These are phyloP conservation scores for Draba incana DNA, from an alignment of 345 rosid genomes.

Conservation along the genomic window DNA sequence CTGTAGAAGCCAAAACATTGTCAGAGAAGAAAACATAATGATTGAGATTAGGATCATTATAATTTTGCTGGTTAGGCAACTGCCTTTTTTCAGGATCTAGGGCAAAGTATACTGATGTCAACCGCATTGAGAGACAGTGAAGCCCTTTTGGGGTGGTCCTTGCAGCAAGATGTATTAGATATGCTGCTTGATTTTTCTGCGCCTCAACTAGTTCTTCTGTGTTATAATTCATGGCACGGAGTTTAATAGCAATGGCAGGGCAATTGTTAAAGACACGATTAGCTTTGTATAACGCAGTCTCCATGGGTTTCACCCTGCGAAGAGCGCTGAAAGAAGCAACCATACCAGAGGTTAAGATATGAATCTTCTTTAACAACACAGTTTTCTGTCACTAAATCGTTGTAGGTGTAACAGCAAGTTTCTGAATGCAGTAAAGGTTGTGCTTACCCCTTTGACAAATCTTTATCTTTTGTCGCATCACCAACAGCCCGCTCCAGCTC, in stretches of 20 bases:
- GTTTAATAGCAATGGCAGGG: conserved; percentile 64
- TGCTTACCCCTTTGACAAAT: conserved; percentile 74
- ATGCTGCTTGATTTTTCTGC: conserved; percentile 66
- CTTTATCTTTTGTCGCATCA: conserved; percentile 66
- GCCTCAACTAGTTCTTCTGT: conserved; percentile 74
- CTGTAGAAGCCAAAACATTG: conserved; percentile 84
- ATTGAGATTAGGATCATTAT: conserved; percentile 56
- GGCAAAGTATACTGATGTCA: conserved; percentile 77
- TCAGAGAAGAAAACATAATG: conserved; percentile 89
- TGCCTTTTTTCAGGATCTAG: conserved; percentile 67
- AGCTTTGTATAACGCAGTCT: conserved; percentile 59
- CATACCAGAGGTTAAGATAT: conserved; percentile 23
- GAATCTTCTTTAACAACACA: conserved; percentile 19
- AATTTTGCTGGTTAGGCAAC: conserved; percentile 62
- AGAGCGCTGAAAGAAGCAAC: conserved; percentile 58
- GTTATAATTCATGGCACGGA: conserved; percentile 72
- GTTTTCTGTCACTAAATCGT: conserved; percentile 12
- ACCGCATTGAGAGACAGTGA: conserved; percentile 88
- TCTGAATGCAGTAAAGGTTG: conserved; percentile 1
- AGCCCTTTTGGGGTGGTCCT: conserved; percentile 91
- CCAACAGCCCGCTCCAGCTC: conserved; percentile 70
- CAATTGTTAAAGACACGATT: conserved; percentile 65
- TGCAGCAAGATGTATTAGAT: conserved; percentile 85
- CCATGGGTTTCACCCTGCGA: conserved; percentile 70
- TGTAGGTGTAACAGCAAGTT: conserved; percentile 4